Base-by-base conservation (phyloP, 1,139 yeast species). In the Yamadazyma epiphylla region DNA sequence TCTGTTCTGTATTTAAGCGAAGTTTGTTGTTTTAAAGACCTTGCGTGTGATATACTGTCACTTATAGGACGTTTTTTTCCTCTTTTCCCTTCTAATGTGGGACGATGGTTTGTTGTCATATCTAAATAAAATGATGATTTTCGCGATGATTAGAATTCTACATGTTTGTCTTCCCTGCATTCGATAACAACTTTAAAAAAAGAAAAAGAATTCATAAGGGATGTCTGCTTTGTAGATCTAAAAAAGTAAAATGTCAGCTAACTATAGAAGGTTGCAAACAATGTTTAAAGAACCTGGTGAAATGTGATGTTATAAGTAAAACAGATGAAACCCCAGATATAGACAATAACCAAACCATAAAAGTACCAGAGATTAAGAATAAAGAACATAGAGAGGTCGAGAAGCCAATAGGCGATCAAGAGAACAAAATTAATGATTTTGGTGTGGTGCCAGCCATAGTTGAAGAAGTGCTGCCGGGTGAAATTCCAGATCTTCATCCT, bases 71-170 rank as follows among this genome's bases (percentile, higher is more conserved):
- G 57, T 19, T 61, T 64, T 43, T 74, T 75, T 4, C 96, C 96
- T 45, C 78, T 71, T 35, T 94, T 88, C 37, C 91, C 85, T 48
- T 88, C 96, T 39, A 86, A 70, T 6, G 94, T 86, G 0, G 96
- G 96, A 52, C 94, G 71, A 51, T 86, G 95, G 28, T 94, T 91
- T 3, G 95, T 81, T 2, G 95, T 83, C 95, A 86, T 86, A n/a
- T n/a, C n/a, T n/a, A n/a, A n/a, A n/a, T n/a, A n/a, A n/a, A n/a
- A n/a, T 14, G 14, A 20, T 26, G 12, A 30, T 26, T 8, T 13
- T 14, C 14, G 21, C 24, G 24, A 26, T 26, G 12, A 11, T 22
- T 27, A 14, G 13, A 22, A 21, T 15, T 13, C n/a, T n/a, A n/a
- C n/a, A 72, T 71, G 75, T 63, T 60, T 48, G 79, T 74, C 31